Percentiles rank a stretch among this genome's conserved stretches.
These are phyloP conservation scores for Leonotis leonurus DNA, from an alignment of 257 asterid genomes.

Conservation along the genomic window DNA sequence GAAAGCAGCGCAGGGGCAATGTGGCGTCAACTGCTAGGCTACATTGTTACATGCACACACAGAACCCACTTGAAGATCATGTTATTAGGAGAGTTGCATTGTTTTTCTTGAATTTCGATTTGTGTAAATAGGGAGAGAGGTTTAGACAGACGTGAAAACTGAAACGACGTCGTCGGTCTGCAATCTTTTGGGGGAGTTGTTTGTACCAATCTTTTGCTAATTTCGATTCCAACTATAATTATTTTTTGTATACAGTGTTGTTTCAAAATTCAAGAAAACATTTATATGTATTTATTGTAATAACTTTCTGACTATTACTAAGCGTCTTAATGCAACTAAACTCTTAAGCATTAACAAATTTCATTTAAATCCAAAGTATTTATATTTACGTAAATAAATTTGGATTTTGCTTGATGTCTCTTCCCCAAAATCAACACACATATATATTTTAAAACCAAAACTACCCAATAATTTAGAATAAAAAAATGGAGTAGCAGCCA, in stretches of 20 bases:
- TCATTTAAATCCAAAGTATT: too few species aligned
- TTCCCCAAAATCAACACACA: neutral
- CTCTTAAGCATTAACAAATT: too few species aligned
- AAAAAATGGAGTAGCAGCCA: neutral
- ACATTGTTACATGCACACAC: neutral
- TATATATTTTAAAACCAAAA: constrained; percentile 6
- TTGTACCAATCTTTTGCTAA: constrained; percentile 1
- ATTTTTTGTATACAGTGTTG: constrained; percentile 3
- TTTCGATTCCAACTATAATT: constrained; percentile 5
- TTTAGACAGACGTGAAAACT: constrained; percentile 12
- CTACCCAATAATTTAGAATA: neutral
- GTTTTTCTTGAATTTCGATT: neutral
- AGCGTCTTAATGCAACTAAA: too few species aligned
- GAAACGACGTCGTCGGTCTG: neutral
- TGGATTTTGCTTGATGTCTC: too few species aligned
- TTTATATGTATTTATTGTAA: constrained; percentile 4
- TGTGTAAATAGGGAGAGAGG: constrained; percentile 20
- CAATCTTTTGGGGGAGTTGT: constrained; percentile 1
- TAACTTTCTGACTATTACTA: neutral
- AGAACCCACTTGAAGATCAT: neutral
- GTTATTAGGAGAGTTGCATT: neutral
- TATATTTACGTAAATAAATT: too few species aligned
- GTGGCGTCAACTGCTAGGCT: constrained; percentile 66
- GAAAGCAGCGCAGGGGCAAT: constrained; percentile 52
- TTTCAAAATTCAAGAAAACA: neutral